A percentile compares a stretch with the other conserved stretches of the same genome.
phyloP scores from a whole-genome alignment of 352 stramenopile genomes.

The Labyrinthula sp. region DNA sequence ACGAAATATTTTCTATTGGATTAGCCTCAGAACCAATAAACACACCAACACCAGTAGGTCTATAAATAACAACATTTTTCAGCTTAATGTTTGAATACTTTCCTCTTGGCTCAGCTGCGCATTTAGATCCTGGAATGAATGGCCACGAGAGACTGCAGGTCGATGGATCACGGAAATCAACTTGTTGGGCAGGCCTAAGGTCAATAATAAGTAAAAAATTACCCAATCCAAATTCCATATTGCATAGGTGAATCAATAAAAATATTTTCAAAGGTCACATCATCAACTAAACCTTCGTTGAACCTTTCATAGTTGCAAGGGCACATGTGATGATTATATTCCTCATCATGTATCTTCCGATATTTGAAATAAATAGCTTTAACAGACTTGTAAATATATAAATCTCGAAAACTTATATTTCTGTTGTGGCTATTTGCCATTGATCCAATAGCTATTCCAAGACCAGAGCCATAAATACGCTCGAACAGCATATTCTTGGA shows the following conservation, averaged over 20 bases:
- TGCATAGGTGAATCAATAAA: conserved; percentile 37
- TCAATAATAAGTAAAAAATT: no score
- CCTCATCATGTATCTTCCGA: conserved; percentile 1
- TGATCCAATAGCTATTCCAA: conserved; percentile 38
- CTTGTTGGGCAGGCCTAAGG: conserved; percentile 39
- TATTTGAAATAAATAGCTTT: conserved; percentile 43
- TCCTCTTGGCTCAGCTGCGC: conserved; percentile 10
- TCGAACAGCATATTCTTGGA: conserved; percentile 40
- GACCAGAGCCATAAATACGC: conserved; percentile 35
- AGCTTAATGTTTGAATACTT: conserved; percentile 31
- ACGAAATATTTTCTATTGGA: no score
- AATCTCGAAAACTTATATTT: conserved; percentile 42
- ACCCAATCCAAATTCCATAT: conserved; percentile 40
- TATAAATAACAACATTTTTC: conserved; percentile 32
- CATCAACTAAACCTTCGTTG: conserved; percentile 27
- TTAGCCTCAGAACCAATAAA: conserved; percentile 35
- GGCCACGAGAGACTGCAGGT: conserved; percentile 35
- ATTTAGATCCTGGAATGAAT: conserved; percentile 19
- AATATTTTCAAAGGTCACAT: conserved; percentile 40
- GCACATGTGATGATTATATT: no score
- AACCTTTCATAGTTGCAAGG: no score
- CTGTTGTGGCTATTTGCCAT: conserved; percentile 33
- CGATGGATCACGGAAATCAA: conserved; percentile 27
- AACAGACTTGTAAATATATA: conserved; percentile 34
- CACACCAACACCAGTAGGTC: conserved; percentile 28